Evolutionary conservation across 768 basidiomycete genomes (phyloP).

Genomic region (Rubroboletus satanas): DNA sequence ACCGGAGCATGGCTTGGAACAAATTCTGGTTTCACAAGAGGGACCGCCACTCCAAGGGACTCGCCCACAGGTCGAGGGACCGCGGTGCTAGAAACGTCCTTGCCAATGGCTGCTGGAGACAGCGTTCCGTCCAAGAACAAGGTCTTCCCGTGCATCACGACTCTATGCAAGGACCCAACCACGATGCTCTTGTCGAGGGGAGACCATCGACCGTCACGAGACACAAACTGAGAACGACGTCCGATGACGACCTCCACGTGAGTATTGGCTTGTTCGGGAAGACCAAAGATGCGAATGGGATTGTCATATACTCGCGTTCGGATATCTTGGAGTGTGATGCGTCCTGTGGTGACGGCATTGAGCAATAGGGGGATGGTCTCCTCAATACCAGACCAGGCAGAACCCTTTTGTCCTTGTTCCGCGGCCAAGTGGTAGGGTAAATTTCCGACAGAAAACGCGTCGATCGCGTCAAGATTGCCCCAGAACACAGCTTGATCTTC

Average conservation of each 20-base stretch:
- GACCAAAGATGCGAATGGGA: constrained; percentile 85
- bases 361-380: constrained; percentile 87
- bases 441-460: constrained; percentile 87
- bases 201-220: constrained; percentile 66
- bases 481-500: constrained; percentile 83
- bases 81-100: constrained; percentile 65
- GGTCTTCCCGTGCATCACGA: constrained; percentile 86
- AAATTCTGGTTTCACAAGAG: constrained; percentile 26
- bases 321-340: constrained; percentile 79
- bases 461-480: constrained; percentile 79
- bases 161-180: constrained; percentile 81
- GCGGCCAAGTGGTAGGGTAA: constrained; percentile 72
- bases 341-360: constrained; percentile 76
- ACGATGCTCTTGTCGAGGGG: constrained; percentile 64
- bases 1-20: constrained; percentile 29
- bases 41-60: constrained; percentile 18
- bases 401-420: constrained; percentile 56
- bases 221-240: constrained; percentile 57
- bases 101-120: constrained; percentile 55
- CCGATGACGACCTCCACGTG: constrained; percentile 92
- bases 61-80: constrained; percentile 41
- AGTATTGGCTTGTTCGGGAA: constrained; percentile 82
- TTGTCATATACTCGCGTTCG: constrained; percentile 85
- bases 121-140: constrained; percentile 83
- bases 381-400: constrained; percentile 75